phyloP scores from a whole-genome alignment of 1,284 basidiomycete genomes.

The Microbotryomycetes sp. region DNA sequence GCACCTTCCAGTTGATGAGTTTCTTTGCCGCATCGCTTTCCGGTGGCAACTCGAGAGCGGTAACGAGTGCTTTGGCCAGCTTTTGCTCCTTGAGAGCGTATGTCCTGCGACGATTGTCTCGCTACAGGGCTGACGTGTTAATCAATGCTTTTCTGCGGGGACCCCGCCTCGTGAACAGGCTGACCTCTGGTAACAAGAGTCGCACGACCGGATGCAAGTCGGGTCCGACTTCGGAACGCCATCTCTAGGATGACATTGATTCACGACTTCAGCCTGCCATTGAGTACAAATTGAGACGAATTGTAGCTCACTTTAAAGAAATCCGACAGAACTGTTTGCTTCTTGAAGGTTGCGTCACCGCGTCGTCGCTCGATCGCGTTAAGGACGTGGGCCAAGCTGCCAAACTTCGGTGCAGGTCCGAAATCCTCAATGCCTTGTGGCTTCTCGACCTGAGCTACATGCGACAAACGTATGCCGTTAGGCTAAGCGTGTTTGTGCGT shows the following conservation, averaged over 20 bases:
- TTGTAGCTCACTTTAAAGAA: conserved; percentile 34
- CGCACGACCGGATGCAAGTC: conserved; percentile 47
- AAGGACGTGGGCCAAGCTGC: conserved; percentile 8
- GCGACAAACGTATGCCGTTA: too few species aligned
- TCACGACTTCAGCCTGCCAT: conserved; percentile 12
- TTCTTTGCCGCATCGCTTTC: conserved; percentile 66
- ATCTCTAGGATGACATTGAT: conserved; percentile 32
- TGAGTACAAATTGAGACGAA: not conserved
- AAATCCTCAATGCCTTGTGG: conserved; percentile 10
- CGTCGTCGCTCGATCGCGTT: conserved; percentile 9
- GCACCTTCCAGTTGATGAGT: conserved; percentile 83
- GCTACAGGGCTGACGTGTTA: conserved; percentile 47
- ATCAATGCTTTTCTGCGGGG: not conserved
- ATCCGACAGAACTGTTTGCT: conserved; percentile 36
- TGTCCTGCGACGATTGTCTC: conserved; percentile 78
- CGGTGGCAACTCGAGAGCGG: conserved; percentile 69
- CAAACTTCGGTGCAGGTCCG: conserved; percentile 6
- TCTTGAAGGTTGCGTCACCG: conserved; percentile 1
- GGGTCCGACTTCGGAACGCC: conserved; percentile 44
- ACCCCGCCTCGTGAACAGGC: conserved; percentile 17
- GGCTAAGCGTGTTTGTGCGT: too few species aligned
- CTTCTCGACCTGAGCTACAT: conserved; percentile 13
- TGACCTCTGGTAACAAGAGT: conserved; percentile 46
- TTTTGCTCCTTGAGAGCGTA: conserved; percentile 89
- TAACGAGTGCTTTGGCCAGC: conserved; percentile 80